Base-by-base conservation (phyloP, 2,329 filamentous ascomycete species). In the Venturia pyrina region DNA sequence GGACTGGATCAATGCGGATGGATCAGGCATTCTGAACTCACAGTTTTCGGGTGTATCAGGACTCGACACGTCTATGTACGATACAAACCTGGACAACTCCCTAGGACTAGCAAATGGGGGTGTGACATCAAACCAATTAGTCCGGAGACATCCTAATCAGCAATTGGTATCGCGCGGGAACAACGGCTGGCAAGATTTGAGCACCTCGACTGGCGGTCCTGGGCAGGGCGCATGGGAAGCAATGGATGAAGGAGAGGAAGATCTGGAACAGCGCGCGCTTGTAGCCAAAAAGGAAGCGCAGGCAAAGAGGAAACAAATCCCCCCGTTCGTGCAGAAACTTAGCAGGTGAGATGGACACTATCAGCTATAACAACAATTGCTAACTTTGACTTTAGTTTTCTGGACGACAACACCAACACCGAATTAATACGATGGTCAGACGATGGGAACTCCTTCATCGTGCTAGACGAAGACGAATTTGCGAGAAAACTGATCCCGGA, bases 361-460 rank as follows among this genome's bases (percentile, higher is more conserved):
- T 24, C n/a, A 11, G 15, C 43, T 32, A 28, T 67, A 13, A 57
- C 63, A 63, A 65, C 70, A 72, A 66, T 10, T 57, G 61, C 69
- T 68, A 62, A 70, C 28, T 74, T 63, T n/a, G 70, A 65, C 67
- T 63, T 57, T 72, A 98, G 95, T 75, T 99, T 98, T 73, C 83
- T 99, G 17, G 93, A 99, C 72, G 89, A 96, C 73, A 88, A 88
- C 48, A 93, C 93, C 74, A 96, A 98, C 73, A 93, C 92, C 2
- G 91, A 97, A 43, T 82, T 98, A 62, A 99, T 99, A 73, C 87
- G 93, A 71, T 99, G 95, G 95, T 97, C 95, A 0, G 91, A 96
- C 71, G 91, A 93, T 73, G 95, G 95, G 40, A 92, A 96, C 73
- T 97, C 93, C 0, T 99, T 99, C 78, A 90, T 98, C 66, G 93